Percentiles rank a stretch among this genome's conserved stretches.
Conservation (phyloP, 2,329 filamentous ascomycete genomes). For the Curvularia sp. region DNA sequence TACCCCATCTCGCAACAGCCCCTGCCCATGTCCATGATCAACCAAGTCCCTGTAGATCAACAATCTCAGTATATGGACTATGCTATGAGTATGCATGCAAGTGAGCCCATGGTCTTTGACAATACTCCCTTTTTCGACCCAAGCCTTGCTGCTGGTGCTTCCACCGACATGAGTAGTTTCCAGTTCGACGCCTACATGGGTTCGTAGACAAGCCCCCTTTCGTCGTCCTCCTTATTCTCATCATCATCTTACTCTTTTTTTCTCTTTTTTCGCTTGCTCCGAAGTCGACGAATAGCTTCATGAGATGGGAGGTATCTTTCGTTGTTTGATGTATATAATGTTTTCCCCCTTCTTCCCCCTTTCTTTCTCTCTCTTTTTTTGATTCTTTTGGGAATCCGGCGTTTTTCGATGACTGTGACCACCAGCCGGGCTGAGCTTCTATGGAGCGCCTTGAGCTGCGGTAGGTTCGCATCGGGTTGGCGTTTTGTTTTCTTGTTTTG, state of each 20-base stretch:
- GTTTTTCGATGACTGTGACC: constrained; percentile 33
- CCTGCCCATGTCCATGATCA: constrained; percentile 17
- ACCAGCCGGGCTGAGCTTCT: constrained; percentile 18
- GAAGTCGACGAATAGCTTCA: no score
- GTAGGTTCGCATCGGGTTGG: constrained; percentile 34
- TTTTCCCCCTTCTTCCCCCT: background rate
- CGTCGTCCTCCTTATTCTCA: background rate
- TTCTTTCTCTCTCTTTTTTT: background rate
- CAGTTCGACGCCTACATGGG: constrained; percentile 41
- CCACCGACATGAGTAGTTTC: constrained; percentile 29
- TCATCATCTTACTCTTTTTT: background rate
- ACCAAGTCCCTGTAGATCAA: constrained; percentile 23
- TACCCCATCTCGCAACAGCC: constrained; percentile 23
- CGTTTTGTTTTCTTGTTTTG: background rate
- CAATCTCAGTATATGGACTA: constrained; percentile 29
- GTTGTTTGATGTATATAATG: constrained; percentile 22
- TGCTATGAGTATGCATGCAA: constrained; percentile 30
- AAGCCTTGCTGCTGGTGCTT: constrained; percentile 12
- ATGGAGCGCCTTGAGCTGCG: constrained; percentile 22
- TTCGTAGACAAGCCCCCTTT: background rate
- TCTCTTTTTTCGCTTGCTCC: no score
- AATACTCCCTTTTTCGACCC: constrained; percentile 30
- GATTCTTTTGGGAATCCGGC: constrained; percentile 2
- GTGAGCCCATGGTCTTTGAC: constrained; percentile 30
- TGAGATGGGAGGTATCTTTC: background rate